phyloP scores from a whole-genome alignment of 306 rosid genomes.

The Acacia acuminata region DNA sequence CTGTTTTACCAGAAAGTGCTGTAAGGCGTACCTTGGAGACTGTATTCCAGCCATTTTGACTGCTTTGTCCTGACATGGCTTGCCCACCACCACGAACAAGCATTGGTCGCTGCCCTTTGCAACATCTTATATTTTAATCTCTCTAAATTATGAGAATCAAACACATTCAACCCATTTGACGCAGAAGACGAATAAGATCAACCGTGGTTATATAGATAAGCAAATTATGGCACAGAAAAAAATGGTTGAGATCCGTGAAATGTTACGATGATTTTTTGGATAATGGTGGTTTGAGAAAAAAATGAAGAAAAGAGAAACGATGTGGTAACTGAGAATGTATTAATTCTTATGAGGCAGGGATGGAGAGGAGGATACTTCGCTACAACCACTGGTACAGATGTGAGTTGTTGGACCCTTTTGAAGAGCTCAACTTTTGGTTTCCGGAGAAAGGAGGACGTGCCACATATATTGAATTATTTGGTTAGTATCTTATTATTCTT shows the following conservation, averaged over 20 bases:
- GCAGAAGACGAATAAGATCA: slow-evolving; percentile 19
- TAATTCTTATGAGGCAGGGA: slow-evolving; percentile 27
- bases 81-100: slow-evolving; percentile 99
- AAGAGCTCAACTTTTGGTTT: slow-evolving; percentile 15
- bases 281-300: slow-evolving; percentile 12
- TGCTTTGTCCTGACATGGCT: slow-evolving; percentile 97
- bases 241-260: slow-evolving; percentile 16
- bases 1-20: background rate
- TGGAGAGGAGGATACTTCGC: slow-evolving; percentile 63
- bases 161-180: slow-evolving; percentile 36
- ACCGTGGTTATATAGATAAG: background rate
- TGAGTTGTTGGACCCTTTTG: slow-evolving; percentile 36
- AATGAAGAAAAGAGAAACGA: slow-evolving; percentile 30
- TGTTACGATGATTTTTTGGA: background rate
- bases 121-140: slow-evolving; percentile 60
- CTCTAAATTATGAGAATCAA: slow-evolving; percentile 16
- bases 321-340: slow-evolving; percentile 31
- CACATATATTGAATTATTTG: background rate
- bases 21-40: slow-evolving; percentile 67
- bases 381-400: slow-evolving; percentile 49
- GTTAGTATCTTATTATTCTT: background rate
- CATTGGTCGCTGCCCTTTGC: slow-evolving; percentile 92
- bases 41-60: slow-evolving; percentile 97
- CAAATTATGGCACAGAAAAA: slow-evolving; percentile 2
- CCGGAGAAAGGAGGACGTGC: background rate